phyloP scores from a whole-genome alignment of 1,284 basidiomycete species.

The Trichosporon coremiiforme region DNA sequence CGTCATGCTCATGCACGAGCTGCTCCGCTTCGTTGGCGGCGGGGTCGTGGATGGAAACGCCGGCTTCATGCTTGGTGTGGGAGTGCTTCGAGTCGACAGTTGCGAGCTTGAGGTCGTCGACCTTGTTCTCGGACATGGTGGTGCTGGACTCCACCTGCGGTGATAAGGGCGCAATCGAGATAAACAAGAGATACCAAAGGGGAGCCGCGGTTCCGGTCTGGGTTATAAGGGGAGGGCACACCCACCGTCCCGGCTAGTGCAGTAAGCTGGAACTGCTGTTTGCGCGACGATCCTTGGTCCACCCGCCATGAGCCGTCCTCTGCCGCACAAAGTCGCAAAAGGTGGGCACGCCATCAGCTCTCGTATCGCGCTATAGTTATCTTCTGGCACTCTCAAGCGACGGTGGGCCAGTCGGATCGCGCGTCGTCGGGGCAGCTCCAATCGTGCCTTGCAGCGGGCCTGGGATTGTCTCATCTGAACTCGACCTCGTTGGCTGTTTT shows the following conservation, averaged over 20 bases:
- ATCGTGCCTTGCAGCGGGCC: background rate
- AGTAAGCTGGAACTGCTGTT: too few relatives aligned
- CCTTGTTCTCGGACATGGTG: background rate
- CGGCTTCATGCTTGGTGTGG: background rate
- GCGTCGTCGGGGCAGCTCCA: background rate
- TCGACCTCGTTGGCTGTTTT: background rate
- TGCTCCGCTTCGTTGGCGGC: conserved; percentile 9
- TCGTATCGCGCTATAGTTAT: conserved; percentile 7
- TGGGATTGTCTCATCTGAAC: background rate
- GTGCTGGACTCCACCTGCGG: background rate
- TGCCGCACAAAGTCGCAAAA: background rate
- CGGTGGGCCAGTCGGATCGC: conserved; percentile 5
- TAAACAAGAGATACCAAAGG: background rate
- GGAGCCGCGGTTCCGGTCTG: background rate
- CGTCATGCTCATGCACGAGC: conserved; percentile 7
- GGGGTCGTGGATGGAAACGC: conserved; percentile 4
- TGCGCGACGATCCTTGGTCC: background rate
- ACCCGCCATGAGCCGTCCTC: background rate
- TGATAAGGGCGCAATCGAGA: conserved; percentile 5
- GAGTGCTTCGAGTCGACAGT: conserved; percentile 10
- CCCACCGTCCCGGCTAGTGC: background rate
- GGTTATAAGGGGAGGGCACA: background rate
- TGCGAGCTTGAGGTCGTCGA: background rate
- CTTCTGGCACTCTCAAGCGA: background rate
- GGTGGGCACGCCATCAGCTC: conserved; percentile 5